Conservation (phyloP, 257 asterid genomes). For the Nicotiana attenuata region DNA sequence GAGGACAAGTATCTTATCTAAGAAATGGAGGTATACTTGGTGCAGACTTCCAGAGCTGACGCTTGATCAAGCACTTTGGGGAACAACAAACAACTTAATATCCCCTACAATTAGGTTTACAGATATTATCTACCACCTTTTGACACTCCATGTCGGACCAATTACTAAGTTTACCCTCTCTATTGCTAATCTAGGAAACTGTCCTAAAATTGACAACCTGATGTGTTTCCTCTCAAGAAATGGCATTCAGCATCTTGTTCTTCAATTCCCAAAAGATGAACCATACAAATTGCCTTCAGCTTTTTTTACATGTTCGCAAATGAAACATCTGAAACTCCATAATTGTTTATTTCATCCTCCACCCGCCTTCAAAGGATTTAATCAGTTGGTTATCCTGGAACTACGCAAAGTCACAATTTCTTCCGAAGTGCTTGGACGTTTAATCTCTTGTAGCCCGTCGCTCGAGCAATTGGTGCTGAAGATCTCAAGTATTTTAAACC, state of each 20-base stretch:
- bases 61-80: too few relatives aligned
- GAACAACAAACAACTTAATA: not conserved
- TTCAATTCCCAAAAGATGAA: not conserved
- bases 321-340: not conserved
- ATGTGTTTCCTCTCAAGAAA: not conserved
- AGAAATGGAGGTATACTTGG: not conserved
- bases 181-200: not conserved
- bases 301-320: not conserved
- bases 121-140: not conserved
- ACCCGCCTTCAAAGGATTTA: constrained; percentile 1
- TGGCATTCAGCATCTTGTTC: not conserved
- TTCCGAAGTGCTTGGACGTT: not conserved
- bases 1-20: not conserved
- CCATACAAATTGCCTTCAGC: not conserved
- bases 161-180: constrained; percentile 2
- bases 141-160: constrained; percentile 8
- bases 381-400: not conserved
- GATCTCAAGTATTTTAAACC: not conserved
- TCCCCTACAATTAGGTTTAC: not conserved
- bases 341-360: constrained; percentile 10
- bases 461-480: not conserved
- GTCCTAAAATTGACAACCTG: not conserved
- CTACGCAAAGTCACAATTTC: not conserved
- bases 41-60: too few relatives aligned
- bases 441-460: not conserved